Conservation (phyloP, 176 grass and related monocot species). For the Alopecurus myosuroides region DNA sequence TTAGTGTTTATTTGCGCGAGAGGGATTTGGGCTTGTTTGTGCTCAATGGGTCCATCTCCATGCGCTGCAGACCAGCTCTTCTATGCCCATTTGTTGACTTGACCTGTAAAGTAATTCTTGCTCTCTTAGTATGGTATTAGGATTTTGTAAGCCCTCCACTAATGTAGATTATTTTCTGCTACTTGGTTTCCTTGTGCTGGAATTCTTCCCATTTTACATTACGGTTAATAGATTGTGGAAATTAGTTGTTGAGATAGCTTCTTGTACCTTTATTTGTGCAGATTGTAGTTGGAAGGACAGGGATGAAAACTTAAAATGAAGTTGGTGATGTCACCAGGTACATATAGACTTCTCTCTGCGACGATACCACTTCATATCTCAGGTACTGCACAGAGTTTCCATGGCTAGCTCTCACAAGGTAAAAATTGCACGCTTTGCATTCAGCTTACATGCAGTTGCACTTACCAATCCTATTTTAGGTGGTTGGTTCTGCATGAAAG, state of each 20-base stretch:
- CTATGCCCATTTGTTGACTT: background rate
- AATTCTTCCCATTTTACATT: background rate
- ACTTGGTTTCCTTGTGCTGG: background rate
- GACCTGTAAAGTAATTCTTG: background rate
- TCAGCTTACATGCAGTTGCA: too few species aligned
- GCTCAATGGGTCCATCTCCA: too few species aligned
- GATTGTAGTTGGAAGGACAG: constrained; percentile 94
- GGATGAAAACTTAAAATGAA: constrained; percentile 84
- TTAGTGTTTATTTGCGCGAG: too few species aligned
- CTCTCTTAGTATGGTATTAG: background rate
- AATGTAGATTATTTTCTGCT: background rate
- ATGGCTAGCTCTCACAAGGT: too few species aligned
- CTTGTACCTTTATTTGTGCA: constrained; percentile 33
- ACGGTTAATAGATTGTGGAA: background rate
- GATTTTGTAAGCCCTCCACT: constrained; percentile 5
- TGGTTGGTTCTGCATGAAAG: too few species aligned
- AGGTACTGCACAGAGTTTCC: too few species aligned
- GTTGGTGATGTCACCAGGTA: too few species aligned
- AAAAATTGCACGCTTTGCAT: too few species aligned
- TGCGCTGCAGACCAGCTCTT: background rate
- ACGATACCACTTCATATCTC: too few species aligned
- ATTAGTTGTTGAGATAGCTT: background rate
- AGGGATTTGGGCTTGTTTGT: too few species aligned
- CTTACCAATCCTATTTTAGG: too few species aligned
- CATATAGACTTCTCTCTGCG: too few species aligned